Evolutionary conservation across 305 asterid species (phyloP).

Genomic region (Solanum chacoense): DNA sequence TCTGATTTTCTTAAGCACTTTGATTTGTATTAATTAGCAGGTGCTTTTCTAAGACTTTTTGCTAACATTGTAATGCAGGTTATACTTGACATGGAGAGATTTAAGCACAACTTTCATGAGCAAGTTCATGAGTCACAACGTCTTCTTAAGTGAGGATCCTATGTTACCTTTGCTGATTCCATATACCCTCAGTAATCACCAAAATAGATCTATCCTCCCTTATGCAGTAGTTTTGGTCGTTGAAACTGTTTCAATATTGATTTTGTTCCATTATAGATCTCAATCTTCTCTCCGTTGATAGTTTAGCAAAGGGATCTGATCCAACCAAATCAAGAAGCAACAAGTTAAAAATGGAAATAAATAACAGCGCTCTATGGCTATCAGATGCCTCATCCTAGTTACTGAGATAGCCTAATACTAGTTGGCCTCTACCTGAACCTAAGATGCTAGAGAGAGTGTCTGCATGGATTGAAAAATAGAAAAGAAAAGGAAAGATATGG

Average conservation of each 20-base stretch:
- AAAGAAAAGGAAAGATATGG: background rate
- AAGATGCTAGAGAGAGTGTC: background rate
- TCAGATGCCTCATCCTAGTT: background rate
- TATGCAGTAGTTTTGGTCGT: background rate
- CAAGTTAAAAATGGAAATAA: background rate
- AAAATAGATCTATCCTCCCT: background rate
- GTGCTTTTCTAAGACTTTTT: background rate
- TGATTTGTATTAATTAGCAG: background rate
- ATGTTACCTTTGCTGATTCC: background rate
- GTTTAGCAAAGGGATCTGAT: background rate
- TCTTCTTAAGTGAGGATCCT: conserved; percentile 51
- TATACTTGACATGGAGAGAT: conserved; percentile 93
- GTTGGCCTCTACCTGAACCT: background rate
- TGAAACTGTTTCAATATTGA: conserved; percentile 1
- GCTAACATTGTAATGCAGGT: conserved; percentile 37
- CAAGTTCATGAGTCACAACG: conserved; percentile 50
- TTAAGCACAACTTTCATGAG: conserved; percentile 68
- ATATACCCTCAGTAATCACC: background rate
- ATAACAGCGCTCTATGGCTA: background rate
- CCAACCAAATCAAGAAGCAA: background rate
- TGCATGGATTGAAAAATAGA: background rate
- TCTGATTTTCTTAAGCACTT: background rate
- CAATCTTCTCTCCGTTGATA: background rate
- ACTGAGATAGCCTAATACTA: background rate
- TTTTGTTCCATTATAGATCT: background rate